Conservation (phyloP, 2,329 filamentous ascomycete genomes). For the Rhinocladiella mackenziei region DNA sequence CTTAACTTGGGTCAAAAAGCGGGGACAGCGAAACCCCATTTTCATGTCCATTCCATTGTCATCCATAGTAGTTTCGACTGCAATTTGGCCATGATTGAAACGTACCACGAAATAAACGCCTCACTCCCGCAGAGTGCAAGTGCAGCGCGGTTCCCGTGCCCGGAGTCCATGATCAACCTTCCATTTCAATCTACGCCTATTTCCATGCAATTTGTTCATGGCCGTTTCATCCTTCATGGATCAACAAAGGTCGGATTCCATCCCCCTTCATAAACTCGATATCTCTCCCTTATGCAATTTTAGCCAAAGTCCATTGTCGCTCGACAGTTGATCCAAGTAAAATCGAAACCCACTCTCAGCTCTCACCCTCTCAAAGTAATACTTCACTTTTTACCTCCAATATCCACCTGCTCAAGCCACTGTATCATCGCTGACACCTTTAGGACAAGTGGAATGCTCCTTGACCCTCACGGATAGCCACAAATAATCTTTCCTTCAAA, state of each 20-base stretch:
- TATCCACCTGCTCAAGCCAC: background rate
- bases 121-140: too few species aligned
- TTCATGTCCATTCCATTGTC: too few species aligned
- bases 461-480: slow-evolving; percentile 90
- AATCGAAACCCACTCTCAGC: background rate
- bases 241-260: background rate
- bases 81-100: too few species aligned
- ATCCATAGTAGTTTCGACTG: too few species aligned
- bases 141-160: too few species aligned
- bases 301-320: background rate
- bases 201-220: background rate
- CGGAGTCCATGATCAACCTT: background rate
- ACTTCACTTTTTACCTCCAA: background rate
- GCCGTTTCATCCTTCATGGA: background rate
- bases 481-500: slow-evolving; percentile 72
- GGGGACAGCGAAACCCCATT: too few species aligned
- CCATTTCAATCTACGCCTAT: background rate
- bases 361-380: background rate
- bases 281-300: background rate
- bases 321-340: background rate
- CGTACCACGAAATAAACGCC: too few species aligned
- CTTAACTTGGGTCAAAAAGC: too few species aligned
- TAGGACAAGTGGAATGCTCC: slow-evolving; percentile 95
- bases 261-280: background rate
- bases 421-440: too few species aligned